A percentile compares a stretch with the other conserved stretches of the same genome.
Evolutionary conservation across 345 rosid species (phyloP).

Genomic region (Carallia brachiata): DNA sequence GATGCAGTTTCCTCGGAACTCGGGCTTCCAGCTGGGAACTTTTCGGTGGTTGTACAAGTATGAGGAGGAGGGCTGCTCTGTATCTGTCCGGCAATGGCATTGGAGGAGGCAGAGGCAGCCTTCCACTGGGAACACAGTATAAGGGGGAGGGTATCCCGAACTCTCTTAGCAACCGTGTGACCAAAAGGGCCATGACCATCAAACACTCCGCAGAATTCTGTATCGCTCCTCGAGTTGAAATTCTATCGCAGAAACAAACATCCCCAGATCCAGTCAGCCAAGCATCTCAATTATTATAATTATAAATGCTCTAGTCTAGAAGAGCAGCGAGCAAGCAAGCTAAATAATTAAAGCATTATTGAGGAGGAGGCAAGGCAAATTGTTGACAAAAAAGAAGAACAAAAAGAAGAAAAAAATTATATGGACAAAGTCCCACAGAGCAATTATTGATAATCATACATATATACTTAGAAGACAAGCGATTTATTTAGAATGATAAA

Average conservation of each 20-base stretch:
- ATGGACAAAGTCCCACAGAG: too few relatives aligned
- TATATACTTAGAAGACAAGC: too few relatives aligned
- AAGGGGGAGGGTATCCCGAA: constrained; percentile 77
- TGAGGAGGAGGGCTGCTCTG: constrained; percentile 28
- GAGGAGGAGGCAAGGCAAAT: too few relatives aligned
- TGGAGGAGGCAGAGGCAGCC: constrained; percentile 12
- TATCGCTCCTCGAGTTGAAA: constrained; percentile 61
- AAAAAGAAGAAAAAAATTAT: too few relatives aligned
- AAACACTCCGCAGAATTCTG: constrained; percentile 85
- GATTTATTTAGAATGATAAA: too few relatives aligned
- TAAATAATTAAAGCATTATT: too few relatives aligned
- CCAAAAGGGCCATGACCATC: constrained; percentile 98
- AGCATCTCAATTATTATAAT: too few relatives aligned
- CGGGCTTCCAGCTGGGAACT: constrained; percentile 24
- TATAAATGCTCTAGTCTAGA: too few relatives aligned
- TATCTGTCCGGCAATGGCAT: background rate
- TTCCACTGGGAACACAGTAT: constrained; percentile 61
- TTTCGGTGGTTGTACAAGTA: constrained; percentile 22
- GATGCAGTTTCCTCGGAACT: constrained; percentile 45
- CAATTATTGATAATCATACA: too few relatives aligned
- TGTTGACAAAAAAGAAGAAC: too few relatives aligned
- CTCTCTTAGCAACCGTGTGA: constrained; percentile 92
- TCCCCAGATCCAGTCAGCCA: constrained; percentile 12
- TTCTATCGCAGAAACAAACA: constrained; percentile 50
- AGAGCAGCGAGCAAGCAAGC: too few relatives aligned